Evolutionary conservation across 768 basidiomycete genomes (phyloP), one percentile per base, ranked within the genome.

Genomic region (Hygrophoropsis aurantiaca): DNA sequence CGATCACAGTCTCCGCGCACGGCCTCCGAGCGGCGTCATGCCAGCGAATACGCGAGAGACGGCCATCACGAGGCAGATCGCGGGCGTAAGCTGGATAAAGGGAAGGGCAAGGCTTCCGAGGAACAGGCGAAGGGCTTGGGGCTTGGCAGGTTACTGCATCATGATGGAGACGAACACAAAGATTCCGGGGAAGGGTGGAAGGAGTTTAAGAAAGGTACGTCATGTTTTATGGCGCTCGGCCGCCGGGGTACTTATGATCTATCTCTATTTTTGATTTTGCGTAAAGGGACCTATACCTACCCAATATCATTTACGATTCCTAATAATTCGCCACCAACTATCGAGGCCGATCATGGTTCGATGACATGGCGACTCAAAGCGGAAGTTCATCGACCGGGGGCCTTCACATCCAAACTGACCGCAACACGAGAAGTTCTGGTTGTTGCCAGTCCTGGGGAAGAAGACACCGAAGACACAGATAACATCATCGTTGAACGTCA

Each of bases 271-370:
- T 11, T 46, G 16, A 44, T 19, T 20, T 21, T 40, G n/a, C n/a
- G 18, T 49, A 25, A 55, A 90, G 94, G 94, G 16, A 87, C 83
- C 5, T 97, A 98, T 63, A 91, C 87, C 15, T 98, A 92, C 66
- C 95, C 95, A 3, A 88, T 99, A 58, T 89, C 89, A 11, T 94
- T 97, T 64, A 74, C 84, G 15, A 84, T 99, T 46, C 91, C 95
- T 0, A 74, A 81, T 5, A 77, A 80, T 49, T 75, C 86, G 3
- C 92, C 94, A 3, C 90, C 95, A 2, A 82, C 84, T 0, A 72
- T 94, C 52, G 73, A 74, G 35, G 84, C 84, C 50, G 80, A 85
- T 32, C 87, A 80, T 54, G 95, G 94, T 8, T 77, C 81, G 3
- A 82, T 97, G 11, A 62, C 62, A 1, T 99, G 97, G 84, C 72